Conservation (phyloP, 2,329 filamentous ascomycete genomes). For the Hirsutella rhossiliensis region DNA sequence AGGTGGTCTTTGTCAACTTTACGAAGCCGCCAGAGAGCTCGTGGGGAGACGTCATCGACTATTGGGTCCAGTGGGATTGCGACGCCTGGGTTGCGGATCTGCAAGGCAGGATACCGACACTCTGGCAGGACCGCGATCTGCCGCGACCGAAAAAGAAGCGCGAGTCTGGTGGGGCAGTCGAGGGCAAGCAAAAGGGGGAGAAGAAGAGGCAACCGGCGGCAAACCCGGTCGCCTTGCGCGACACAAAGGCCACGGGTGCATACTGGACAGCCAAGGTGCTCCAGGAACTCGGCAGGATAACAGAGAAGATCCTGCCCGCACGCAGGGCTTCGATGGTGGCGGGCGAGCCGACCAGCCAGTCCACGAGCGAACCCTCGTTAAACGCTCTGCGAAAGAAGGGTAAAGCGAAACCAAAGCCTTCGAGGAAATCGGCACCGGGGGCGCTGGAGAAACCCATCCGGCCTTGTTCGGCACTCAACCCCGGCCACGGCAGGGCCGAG, state of each 20-base stretch:
- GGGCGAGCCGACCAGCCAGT: neutral
- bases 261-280: conserved; percentile 31
- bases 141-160: conserved; percentile 24
- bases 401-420: conserved; percentile 16
- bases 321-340: conserved; percentile 8
- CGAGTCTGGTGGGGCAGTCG: conserved; percentile 13
- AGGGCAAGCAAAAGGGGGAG: conserved; percentile 14
- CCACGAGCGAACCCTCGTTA: neutral
- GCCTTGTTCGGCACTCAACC: conserved; percentile 21
- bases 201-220: conserved; percentile 19
- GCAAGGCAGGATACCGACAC: conserved; percentile 41
- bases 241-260: conserved; percentile 32
- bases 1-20: conserved; percentile 61
- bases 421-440: conserved; percentile 29
- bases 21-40: conserved; percentile 60
- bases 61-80: conserved; percentile 65
- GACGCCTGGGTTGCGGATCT: conserved; percentile 60
- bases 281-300: conserved; percentile 24
- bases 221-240: conserved; percentile 30
- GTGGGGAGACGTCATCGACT: conserved; percentile 63
- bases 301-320: conserved; percentile 10
- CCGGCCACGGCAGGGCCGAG: conserved; percentile 21
- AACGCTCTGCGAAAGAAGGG: conserved; percentile 3
- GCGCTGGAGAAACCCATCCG: conserved; percentile 17
- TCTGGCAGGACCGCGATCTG: conserved; percentile 44